Evolutionary conservation across 106 monocot species (phyloP), one percentile per base, ranked within the genome.

Genomic region (Platanthera zijinensis): DNA sequence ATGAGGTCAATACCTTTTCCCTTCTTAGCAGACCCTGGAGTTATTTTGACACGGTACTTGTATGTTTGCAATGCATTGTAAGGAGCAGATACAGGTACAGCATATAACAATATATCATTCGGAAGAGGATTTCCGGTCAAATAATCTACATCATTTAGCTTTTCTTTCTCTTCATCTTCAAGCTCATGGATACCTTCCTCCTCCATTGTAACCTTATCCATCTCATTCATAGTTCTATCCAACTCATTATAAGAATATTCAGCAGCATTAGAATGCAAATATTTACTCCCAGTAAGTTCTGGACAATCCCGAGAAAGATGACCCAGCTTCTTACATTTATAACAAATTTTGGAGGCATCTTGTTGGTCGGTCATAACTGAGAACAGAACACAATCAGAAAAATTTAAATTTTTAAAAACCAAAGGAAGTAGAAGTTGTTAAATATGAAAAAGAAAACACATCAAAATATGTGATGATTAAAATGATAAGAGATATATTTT

Each of bases 1-100:
- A 66, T 66, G 25, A 66, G 66, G 32, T 0, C 7, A 48, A 4
- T 81, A 99, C 99, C 99, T 94, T 99, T 99, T 69, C 99, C 99
- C 82, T 90, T 99, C 70, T 90, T 99, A 39, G 92, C 94, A 62
- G 83, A 88, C 22, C 99, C 99, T 77, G 99, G 99, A 74, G 94
- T 99, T 72, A 99, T 92, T 83, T 99, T 99, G 19, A 94, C 99
- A 30, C 92, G 91, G 50, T 88, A 99, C 70, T 99, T 99, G 81
- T 99, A 99, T 21, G 86, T 81, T 72, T 94, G 99, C 85, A 99
- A 70, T 17, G 99, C 99, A 81, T 80, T 94, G 78, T 99, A 99
- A 76, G 99, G 99, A 63, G 88, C 94, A 74, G 94, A 99, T 12
- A 99, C 92, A 50, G 99, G 99, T 49, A 94, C 90, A n/a, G 92